phyloP scores from a whole-genome alignment of 2,329 filamentous ascomycete genomes.

The Emergomyces pasteurianus region DNA sequence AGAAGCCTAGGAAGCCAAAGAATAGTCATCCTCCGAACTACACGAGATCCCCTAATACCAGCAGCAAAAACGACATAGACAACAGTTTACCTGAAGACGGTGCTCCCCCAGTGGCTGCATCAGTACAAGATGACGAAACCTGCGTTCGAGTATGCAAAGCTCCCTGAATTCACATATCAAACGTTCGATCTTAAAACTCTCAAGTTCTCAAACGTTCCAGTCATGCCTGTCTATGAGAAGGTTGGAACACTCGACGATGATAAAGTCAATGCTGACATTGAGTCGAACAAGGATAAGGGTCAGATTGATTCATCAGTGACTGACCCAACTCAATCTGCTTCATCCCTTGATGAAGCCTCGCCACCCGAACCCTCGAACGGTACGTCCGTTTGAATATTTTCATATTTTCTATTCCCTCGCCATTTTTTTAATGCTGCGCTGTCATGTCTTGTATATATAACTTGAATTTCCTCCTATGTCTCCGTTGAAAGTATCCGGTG shows the following conservation, averaged over 20 bases:
- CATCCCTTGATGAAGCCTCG: neutral
- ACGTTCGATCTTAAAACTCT: constrained; percentile 29
- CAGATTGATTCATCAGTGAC: constrained; percentile 12
- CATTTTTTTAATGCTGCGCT: neutral
- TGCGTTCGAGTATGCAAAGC: constrained; percentile 31
- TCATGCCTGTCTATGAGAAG: constrained; percentile 20
- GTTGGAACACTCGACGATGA: constrained; percentile 25
- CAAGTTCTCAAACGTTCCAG: constrained; percentile 26
- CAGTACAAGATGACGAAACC: constrained; percentile 24
- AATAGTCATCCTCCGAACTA: constrained; percentile 20
- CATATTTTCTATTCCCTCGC: neutral
- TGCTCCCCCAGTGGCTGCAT: constrained; percentile 20
- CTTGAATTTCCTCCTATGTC: neutral
- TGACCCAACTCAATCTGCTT: constrained; percentile 2
- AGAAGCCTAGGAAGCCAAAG: constrained; percentile 27
- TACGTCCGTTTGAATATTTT: neutral
- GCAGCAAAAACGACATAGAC: constrained; percentile 15
- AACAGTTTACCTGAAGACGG: constrained; percentile 17
- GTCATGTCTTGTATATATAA: neutral
- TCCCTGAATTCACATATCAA: constrained; percentile 33
- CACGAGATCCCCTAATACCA: constrained; percentile 9
- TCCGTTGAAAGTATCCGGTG: neutral
- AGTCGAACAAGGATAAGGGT: constrained; percentile 20
- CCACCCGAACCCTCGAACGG: constrained; percentile 3
- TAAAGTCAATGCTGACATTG: constrained; percentile 25